These are phyloP conservation scores for Penicillium sp. DNA, from an alignment of 2,329 filamentous ascomycete species.

Conservation along the genomic window DNA sequence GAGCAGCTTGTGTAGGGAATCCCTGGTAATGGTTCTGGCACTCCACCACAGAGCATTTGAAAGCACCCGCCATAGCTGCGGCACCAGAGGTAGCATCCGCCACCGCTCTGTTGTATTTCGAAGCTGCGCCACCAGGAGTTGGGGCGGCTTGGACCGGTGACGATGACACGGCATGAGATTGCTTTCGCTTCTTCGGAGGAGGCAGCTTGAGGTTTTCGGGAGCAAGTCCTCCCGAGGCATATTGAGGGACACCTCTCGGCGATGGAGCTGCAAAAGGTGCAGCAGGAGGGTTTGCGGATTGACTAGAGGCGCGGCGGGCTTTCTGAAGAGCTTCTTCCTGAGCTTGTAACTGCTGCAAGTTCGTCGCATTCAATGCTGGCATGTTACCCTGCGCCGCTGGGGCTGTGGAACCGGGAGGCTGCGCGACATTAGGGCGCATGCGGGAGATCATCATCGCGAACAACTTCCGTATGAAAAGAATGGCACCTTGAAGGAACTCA, in stretches of 20 bases:
- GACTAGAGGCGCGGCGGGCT: conserved; percentile 38
- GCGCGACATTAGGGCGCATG: conserved; percentile 27
- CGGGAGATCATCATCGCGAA: conserved; percentile 40
- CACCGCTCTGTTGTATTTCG: conserved; percentile 37
- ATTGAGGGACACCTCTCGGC: conserved; percentile 56
- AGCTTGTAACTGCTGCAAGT: conserved; percentile 47
- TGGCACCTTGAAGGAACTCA: conserved; percentile 37
- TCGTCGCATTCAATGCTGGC: conserved; percentile 44
- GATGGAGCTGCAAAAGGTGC: conserved; percentile 54
- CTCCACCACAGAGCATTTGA: conserved; percentile 51
- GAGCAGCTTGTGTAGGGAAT: conserved; percentile 52
- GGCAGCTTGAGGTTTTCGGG: conserved; percentile 57
- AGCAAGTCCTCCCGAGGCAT: conserved; percentile 51
- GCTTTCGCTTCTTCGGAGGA: conserved; percentile 55
- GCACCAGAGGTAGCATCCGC: conserved; percentile 41
- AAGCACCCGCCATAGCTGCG: conserved; percentile 44
- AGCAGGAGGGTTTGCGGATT: conserved; percentile 44
- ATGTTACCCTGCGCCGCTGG: conserved; percentile 28
- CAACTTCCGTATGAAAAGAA: conserved; percentile 41
- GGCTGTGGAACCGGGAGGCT: conserved; percentile 18
- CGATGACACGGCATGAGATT: conserved; percentile 42
- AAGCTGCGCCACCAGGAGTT: conserved; percentile 24
- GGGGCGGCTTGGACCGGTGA: conserved; percentile 27
- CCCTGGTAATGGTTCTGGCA: conserved; percentile 55
- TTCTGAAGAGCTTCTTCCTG: conserved; percentile 45